Evolutionary conservation across 1,284 basidiomycete genomes (phyloP).

Genomic region (Ceratobasidium sp.): DNA sequence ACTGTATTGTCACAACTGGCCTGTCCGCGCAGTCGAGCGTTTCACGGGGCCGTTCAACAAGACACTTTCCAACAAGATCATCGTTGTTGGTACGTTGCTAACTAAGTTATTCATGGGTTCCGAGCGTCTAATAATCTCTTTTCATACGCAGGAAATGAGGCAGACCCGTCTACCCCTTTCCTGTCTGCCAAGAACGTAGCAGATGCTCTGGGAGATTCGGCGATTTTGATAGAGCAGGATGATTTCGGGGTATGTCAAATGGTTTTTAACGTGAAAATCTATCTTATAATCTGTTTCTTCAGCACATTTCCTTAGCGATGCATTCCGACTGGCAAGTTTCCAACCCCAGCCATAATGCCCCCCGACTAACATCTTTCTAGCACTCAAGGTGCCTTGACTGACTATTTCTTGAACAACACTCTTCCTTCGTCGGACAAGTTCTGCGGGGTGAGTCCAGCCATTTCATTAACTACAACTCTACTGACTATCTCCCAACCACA

Average conservation of each 20-base stretch:
- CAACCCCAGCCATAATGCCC: too few species aligned
- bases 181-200: constrained; percentile 22
- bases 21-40: constrained; percentile 42
- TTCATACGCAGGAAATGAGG: constrained; percentile 17
- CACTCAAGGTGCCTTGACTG: not conserved
- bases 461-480: not conserved
- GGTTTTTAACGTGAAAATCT: not conserved
- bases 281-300: not conserved
- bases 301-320: constrained; percentile 38
- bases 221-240: constrained; percentile 39
- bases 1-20: constrained; percentile 25
- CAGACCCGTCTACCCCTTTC: constrained; percentile 41
- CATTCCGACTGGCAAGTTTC: constrained; percentile 29
- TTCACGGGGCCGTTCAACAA: constrained; percentile 30
- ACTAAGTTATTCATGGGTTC: not conserved
- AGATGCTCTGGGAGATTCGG: constrained; percentile 5
- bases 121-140: not conserved
- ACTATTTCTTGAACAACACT: constrained; percentile 25
- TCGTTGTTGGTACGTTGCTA: constrained; percentile 34
- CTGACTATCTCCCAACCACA: not conserved
- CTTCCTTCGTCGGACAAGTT: constrained; percentile 20
- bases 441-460: constrained; percentile 4
- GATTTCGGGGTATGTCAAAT: constrained; percentile 6
- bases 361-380: not conserved
- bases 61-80: constrained; percentile 34